A percentile compares a stretch with the other conserved stretches of the same genome.
phyloP scores from a whole-genome alignment of 2,329 filamentous ascomycete species.

The Sclerotinia subarctica region DNA sequence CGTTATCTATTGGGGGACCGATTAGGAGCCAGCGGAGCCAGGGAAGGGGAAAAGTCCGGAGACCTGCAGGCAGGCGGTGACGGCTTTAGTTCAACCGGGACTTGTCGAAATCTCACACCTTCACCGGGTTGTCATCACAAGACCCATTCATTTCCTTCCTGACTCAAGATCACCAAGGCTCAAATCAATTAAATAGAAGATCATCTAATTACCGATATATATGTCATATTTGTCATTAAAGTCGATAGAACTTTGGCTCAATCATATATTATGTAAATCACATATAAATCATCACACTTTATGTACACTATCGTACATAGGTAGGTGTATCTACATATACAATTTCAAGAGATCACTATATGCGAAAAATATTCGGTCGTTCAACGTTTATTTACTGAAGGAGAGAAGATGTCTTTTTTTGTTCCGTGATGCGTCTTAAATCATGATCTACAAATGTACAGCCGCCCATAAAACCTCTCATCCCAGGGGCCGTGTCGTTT shows the following conservation, averaged over 20 bases:
- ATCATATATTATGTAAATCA: background rate
- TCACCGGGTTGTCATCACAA: background rate
- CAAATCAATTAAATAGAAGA: background rate
- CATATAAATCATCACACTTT: background rate
- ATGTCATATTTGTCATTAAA: background rate
- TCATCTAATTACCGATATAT: background rate
- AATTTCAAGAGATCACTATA: background rate
- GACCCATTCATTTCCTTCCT: background rate
- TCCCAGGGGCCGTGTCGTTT: background rate
- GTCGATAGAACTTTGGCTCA: background rate
- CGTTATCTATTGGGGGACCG: constrained; percentile 10
- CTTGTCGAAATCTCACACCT: background rate
- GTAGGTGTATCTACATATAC: no score
- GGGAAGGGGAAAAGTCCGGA: background rate
- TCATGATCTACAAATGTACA: constrained; percentile 12
- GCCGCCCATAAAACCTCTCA: background rate
- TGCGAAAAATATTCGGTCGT: background rate
- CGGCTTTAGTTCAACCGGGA: background rate
- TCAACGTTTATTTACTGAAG: background rate
- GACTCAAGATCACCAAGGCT: background rate
- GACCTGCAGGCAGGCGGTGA: constrained; percentile 6
- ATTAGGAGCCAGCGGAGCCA: constrained; percentile 1
- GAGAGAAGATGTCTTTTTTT: constrained; percentile 16
- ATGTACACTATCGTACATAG: no score
- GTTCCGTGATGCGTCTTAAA: constrained; percentile 3